Conservation (phyloP, 495 filamentous ascomycete species). For the Penicillium riverlandense region DNA sequence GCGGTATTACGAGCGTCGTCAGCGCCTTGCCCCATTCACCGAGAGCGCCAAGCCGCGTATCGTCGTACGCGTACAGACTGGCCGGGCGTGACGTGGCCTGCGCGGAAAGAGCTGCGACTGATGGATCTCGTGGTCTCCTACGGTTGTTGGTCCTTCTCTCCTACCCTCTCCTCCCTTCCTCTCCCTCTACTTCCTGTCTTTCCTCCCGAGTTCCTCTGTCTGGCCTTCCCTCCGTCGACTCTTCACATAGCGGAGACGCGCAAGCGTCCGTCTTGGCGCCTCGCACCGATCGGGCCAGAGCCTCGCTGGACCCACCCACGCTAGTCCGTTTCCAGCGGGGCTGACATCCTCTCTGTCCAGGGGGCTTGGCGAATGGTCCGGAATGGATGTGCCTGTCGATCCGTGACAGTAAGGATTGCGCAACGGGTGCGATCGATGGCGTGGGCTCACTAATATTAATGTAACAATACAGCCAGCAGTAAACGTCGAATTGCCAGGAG, state of each 20-base stretch:
- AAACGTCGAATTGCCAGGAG: neutral
- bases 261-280: slow-evolving; percentile 41
- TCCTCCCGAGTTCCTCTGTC: neutral
- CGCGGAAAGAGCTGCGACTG: too few relatives aligned
- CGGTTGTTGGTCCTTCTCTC: too few relatives aligned
- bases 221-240: neutral
- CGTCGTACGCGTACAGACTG: too few relatives aligned
- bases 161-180: too few relatives aligned
- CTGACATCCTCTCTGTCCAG: slow-evolving; percentile 5
- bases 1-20: slow-evolving; percentile 38
- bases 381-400: slow-evolving; percentile 15
- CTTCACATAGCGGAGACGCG: slow-evolving; percentile 33
- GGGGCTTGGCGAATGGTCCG: slow-evolving; percentile 22
- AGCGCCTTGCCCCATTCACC: slow-evolving; percentile 39
- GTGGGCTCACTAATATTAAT: too few relatives aligned
- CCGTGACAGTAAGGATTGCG: neutral
- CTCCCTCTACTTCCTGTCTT: neutral
- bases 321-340: slow-evolving; percentile 4
- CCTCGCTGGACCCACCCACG: slow-evolving; percentile 2
- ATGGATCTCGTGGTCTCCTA: too few relatives aligned
- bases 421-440: too few relatives aligned
- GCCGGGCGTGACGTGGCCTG: slow-evolving; percentile 2
- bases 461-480: neutral
- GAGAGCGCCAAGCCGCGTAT: slow-evolving; percentile 39
- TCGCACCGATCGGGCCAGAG: slow-evolving; percentile 31